These are phyloP conservation scores for Saraca asoca DNA, from an alignment of 331 rosid genomes.

Conservation along the genomic window DNA sequence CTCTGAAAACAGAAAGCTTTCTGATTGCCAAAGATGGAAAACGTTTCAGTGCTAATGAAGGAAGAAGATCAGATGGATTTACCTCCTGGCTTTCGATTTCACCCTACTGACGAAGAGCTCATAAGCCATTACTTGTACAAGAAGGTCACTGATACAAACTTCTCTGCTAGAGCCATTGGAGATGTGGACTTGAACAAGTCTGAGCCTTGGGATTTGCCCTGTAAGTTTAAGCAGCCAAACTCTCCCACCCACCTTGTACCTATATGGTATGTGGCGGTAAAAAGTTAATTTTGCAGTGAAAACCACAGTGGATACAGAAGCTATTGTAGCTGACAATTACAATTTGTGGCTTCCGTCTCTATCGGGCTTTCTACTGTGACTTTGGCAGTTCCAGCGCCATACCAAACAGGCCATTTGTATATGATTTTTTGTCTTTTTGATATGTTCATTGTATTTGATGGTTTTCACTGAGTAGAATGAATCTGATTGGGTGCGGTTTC, in stretches of 20 bases:
- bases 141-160: slow-evolving; percentile 56
- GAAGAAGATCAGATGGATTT: slow-evolving; percentile 60
- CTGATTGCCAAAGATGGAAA: slow-evolving; percentile 46
- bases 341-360: neutral
- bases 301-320: no score
- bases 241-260: neutral
- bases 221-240: slow-evolving; percentile 41
- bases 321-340: neutral
- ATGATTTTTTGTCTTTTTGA: neutral
- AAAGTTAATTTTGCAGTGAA: no score
- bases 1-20: neutral
- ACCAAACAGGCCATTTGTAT: no score
- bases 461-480: neutral
- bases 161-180: slow-evolving; percentile 71
- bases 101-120: slow-evolving; percentile 90
- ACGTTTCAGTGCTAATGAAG: slow-evolving; percentile 27
- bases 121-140: slow-evolving; percentile 67
- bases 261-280: no score
- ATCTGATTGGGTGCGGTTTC: neutral
- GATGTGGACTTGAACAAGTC: slow-evolving; percentile 84
- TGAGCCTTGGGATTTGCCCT: slow-evolving; percentile 94
- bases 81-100: slow-evolving; percentile 89
- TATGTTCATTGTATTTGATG: neutral
- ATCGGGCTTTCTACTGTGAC: no score
- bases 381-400: no score